Base-by-base conservation (phyloP, 192 early-diverging fungal genomes). In the Phycomyces blakesleeanus region DNA sequence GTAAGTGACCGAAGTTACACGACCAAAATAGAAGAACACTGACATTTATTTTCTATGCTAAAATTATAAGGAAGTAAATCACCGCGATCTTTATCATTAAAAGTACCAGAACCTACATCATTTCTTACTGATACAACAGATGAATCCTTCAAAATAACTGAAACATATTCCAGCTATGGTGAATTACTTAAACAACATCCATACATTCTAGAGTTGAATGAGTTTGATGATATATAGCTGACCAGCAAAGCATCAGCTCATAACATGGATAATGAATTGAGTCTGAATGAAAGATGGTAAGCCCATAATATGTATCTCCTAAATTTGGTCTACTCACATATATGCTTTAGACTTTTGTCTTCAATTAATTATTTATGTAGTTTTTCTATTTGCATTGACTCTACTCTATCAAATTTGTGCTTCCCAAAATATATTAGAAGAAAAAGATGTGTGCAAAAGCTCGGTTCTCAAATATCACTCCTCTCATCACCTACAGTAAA, bases 231-330 rank as follows among this genome's bases (percentile, higher is more conserved):
- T 55, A 55, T 27, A 55, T 34, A 2, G 7, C 53, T 55, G 8
- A 29, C 27, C 27, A 55, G 27, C 24, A 27, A 55, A 55, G 25
- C 26, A 57, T n/a, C 14, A 2, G 10, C 8, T 41, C 39, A 57
- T 57, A 20, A 40, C 2, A 40, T 57, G 56, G 37, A 57, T 40
- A 41, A 41, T 40, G 56, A 57, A 0, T 40, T 21, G 8, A 57
- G 56, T 20, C 56, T 57, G 15, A 37, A 57, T 41, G 56, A 57
- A 41, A 57, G 56, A 57, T 21, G 38, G 56, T 57, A 57, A 57
- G 56, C 40, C 18, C n/a, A 40, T 34, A 57, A 57, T 56, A 15
- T 40, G 18, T 18, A 41, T 10, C 10, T 57, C 15, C 38, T 38
- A 41, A 41, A 57, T 21, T 20, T 57, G 20, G n/a, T 40, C n/a